Evolutionary conservation across 106 monocot species (phyloP), one percentile per base, ranked within the genome.

Genomic region (Acanthochlamys bracteata): DNA sequence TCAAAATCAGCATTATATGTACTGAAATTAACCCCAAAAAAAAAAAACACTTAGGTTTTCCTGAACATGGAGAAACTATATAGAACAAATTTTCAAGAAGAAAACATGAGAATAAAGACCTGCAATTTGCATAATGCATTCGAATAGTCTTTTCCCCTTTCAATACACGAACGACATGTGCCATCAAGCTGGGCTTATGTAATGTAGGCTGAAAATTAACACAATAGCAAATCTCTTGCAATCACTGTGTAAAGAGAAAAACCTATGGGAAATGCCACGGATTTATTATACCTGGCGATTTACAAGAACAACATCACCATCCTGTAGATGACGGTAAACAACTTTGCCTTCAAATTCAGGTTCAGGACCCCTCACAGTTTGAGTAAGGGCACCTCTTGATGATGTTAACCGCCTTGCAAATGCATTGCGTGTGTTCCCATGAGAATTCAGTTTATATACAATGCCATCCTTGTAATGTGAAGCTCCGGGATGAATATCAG

Each of bases 1-100:
- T 98, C 96, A 79, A 98, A 98, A 85, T 98, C 96, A 76, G 96
- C 96, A 83, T 98, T 98, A 67, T 86, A 91, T 53, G 96, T 85
- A 58, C 96, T 98, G 76, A 61, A 79, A 62, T 64, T 17, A n/a
- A n/a, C n/a, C n/a, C n/a, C n/a, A n/a, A n/a, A n/a, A n/a, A n/a
- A n/a, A n/a, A n/a, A n/a, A n/a, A n/a, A n/a, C n/a, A n/a, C n/a
- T n/a, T n/a, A n/a, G n/a, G n/a, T n/a, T n/a, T n/a, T n/a, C n/a
- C n/a, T n/a, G n/a, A n/a, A n/a, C n/a, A n/a, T n/a, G n/a, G n/a
- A n/a, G n/a, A n/a, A n/a, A n/a, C n/a, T n/a, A n/a, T n/a, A n/a
- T n/a, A n/a, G 7, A 45, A 45, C 10, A 45, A 9, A 45, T 9
- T 45, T 45, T 45, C 7, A 45, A 7, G 7, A 45, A 45, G 43